A percentile compares a stretch with the other conserved stretches of the same genome.
These are phyloP conservation scores for Pseudozyma pruni DNA, from an alignment of 1,284 basidiomycete genomes.

Conservation along the genomic window DNA sequence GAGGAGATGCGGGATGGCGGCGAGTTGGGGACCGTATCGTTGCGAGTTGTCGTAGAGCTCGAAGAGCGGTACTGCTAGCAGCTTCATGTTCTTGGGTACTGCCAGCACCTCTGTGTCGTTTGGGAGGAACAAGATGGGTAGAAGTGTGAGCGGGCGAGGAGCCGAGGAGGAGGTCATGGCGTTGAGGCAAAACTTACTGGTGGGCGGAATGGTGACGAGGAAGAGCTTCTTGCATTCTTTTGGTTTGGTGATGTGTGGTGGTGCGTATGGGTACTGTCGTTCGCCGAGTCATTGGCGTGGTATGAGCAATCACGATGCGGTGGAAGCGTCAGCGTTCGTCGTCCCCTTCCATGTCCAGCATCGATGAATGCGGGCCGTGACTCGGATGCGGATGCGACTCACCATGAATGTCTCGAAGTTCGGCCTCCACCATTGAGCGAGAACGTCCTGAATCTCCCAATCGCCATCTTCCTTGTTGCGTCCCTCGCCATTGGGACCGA, in stretches of 20 bases:
- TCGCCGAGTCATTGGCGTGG: neutral
- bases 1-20: slow-evolving; percentile 90
- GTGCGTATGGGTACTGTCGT: slow-evolving; percentile 90
- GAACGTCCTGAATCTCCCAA: slow-evolving; percentile 93
- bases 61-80: slow-evolving; percentile 88
- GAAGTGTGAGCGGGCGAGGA: neutral
- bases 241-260: slow-evolving; percentile 94
- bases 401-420: slow-evolving; percentile 99
- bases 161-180: neutral
- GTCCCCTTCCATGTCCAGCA: neutral
- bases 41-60: slow-evolving; percentile 97
- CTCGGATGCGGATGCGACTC: too few relatives aligned
- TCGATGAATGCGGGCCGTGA: too few relatives aligned
- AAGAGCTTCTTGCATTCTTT: slow-evolving; percentile 98
- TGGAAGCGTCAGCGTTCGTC: neutral
- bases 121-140: neutral
- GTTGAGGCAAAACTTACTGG: slow-evolving; percentile 74
- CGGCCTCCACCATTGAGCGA: slow-evolving; percentile 96
- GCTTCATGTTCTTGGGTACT: slow-evolving; percentile 98
- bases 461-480: slow-evolving; percentile 79
- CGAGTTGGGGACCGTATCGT: slow-evolving; percentile 88
- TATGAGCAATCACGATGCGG: too few relatives aligned
- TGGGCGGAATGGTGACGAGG: slow-evolving; percentile 91
- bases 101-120: slow-evolving; percentile 83
- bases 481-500: slow-evolving; percentile 68